Evolutionary conservation across 2,329 filamentous ascomycete genomes (phyloP), one percentile per base, ranked within the genome.

Genomic region (Fusarium annulatum): DNA sequence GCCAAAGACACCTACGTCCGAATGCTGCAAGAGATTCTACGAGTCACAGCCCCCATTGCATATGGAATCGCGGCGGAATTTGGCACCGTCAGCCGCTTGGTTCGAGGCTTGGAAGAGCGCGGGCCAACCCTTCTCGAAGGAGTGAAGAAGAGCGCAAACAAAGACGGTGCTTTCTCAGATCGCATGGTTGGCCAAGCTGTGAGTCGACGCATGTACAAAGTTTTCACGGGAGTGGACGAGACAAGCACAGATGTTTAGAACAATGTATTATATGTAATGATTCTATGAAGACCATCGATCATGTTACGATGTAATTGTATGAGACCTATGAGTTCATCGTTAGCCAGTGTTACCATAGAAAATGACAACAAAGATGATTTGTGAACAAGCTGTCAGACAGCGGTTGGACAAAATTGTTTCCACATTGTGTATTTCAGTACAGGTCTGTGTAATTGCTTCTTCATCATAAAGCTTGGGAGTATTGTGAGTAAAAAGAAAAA

Each of bases 381-480:
- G 53, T 61, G 71, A 69, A 60, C 71, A 79, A 79, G 77, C 76
- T 79, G 76, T 93, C 92, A 94, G 92, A 94, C 90, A 94, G 92
- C 92, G 92, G 91, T 94, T 94, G 92, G 90, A 91, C 90, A 89
- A 91, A 90, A 84, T 84, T 85, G 81, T 86, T 88, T 93, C 92
- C 87, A 93, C 91, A 94, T 87, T 75, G 42, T 77, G 79, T 78
- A 51, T 80, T 92, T 94, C 91, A 88, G 92, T 92, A 92, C 92
- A 94, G 92, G 92, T 94, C 92, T 94, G 92, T 94, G 92, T 92
- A 89, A 84, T 86, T 88, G 84, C 79, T 85, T 82, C 88, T 85
- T 94, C 91, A 93, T 94, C 93, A 94, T 90, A 67, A 73, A 69
- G 78, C 77, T 78, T 79, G 72, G 69, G 61, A 9, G 26, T 33